Evolutionary conservation across 2,329 filamentous ascomycete genomes (phyloP), one percentile per base, ranked within the genome.

Genomic region (Cladosporium sp.): DNA sequence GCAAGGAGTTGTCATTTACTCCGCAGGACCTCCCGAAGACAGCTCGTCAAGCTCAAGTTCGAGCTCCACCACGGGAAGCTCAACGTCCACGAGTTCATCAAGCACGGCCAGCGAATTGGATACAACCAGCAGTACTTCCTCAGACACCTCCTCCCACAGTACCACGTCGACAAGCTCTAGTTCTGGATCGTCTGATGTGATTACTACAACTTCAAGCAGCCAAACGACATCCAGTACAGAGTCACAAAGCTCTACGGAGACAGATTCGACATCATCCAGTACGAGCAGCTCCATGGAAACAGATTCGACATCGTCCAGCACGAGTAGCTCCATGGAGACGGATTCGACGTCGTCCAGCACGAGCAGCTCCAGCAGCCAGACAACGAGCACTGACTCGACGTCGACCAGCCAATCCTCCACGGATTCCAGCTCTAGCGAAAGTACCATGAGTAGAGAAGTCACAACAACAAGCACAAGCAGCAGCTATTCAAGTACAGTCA

Each of bases 1-100:
- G 5, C 32, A 30, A 8, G 48, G 48, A 4, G 39, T 39, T 4
- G 13, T 50, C 13, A 39, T 43, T 9, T 50, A 38, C 16, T 50
- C 48, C 2, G 48, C 48, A 15, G 41, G 39, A 5, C 45, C 45
- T n/a, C n/a, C n/a, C 4, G 29, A 22, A 9, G 20, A 35, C 15
- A 13, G 35, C 29, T 35, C 30, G 12, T 33, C 30, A n/a, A 48
- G 36, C n/a, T 33, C 38, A 19, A 49, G 46, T 15, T 49, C 46
- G 8, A 40, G 45, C 19, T 40, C 36, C 16, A 30, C 5, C 7
- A 49, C 25, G 12, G 38, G 36, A n/a, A 49, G 25, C 16, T 39
- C 36, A 3, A 20, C 36, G 22, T 22, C 22, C 1, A 16, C 8
- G 3, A 45, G 42, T 16, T 12, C 36, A 3, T 38, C 36, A 20